Base-by-base conservation (phyloP, 345 rosid species). In the Eutrema yunnanense region DNA sequence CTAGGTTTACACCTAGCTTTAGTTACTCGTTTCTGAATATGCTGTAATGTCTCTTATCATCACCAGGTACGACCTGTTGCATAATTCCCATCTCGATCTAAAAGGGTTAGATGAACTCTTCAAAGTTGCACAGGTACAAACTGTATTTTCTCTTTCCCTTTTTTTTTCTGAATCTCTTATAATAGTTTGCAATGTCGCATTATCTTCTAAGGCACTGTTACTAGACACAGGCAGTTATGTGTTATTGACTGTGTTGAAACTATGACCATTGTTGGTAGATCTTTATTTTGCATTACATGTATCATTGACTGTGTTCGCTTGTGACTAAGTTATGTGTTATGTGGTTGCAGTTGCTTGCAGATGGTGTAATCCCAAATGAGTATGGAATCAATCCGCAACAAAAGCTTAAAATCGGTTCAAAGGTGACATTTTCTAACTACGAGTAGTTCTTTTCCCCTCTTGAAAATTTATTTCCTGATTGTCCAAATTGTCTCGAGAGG, bases 281-380 rank as follows among this genome's bases (percentile, higher is more conserved):
- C 34, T 73, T 8, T 22, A 36, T 11, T 53, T 69, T 62, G 26
- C 48, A 16, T 16, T 16, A 16, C 16, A 48, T 16, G 36, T 56
- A 13, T 74, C 0, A 9, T 65, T 43, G 32, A 60, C 27, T 60
- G 12, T 36, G 43, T 14, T 26, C 16, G 69, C 44, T 69, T 44
- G 46, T 54, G 14, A 13, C 37, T 49, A 76, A 56, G 69, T 66
- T 56, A 58, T 65, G 56, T 65, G 34, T 63, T 51, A 47, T 82
- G 51, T 76, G 80, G 33, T 79, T 82, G 77, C 83, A 95, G 98
- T 74, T 84, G 65, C 99, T 95, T 67, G 99, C 99, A 74, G 99
- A 95, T 84, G 98, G 98, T 79, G 98, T 95, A 62, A 92, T 95
- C 67, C 99, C 99, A 68, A 95, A 95, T 67, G 99, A 90, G 82